Evolutionary conservation across 176 grass and related monocot species (phyloP).

Genomic region (Themeda triandra): DNA sequence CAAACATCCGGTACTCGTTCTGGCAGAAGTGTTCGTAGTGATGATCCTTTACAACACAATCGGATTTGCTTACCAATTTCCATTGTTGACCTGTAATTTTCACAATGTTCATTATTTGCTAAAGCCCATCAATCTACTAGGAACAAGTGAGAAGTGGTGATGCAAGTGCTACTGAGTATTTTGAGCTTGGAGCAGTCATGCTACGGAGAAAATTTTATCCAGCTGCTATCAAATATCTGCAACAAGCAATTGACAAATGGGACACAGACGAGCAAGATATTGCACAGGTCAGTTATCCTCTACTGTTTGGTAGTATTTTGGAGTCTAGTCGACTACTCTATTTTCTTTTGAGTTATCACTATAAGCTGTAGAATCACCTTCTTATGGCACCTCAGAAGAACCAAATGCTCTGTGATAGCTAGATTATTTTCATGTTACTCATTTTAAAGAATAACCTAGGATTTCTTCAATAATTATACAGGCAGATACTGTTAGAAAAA

Average conservation of each 20-base stretch:
- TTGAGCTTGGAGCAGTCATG: constrained; percentile 99
- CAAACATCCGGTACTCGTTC: neutral
- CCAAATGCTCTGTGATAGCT: neutral
- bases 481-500: neutral
- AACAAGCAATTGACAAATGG: constrained; percentile 95
- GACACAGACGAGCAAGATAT: constrained; percentile 92
- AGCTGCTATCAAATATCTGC: constrained; percentile 88
- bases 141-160: constrained; percentile 99
- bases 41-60: neutral
- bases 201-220: constrained; percentile 95
- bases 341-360: neutral
- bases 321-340: neutral
- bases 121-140: constrained; percentile 24
- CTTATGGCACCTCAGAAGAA: constrained; percentile 3
- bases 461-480: neutral
- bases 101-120: neutral
- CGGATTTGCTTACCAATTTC: neutral
- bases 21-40: neutral
- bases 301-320: neutral
- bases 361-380: neutral
- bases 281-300: constrained; percentile 64
- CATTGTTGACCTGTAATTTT: neutral
- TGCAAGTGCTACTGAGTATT: constrained; percentile 81
- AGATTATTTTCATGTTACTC: neutral
- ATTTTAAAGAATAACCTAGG: neutral